Percentiles rank a stretch among this genome's conserved stretches.
Conservation (phyloP, 768 basidiomycete genomes). For the Tephrocybe sp. region DNA sequence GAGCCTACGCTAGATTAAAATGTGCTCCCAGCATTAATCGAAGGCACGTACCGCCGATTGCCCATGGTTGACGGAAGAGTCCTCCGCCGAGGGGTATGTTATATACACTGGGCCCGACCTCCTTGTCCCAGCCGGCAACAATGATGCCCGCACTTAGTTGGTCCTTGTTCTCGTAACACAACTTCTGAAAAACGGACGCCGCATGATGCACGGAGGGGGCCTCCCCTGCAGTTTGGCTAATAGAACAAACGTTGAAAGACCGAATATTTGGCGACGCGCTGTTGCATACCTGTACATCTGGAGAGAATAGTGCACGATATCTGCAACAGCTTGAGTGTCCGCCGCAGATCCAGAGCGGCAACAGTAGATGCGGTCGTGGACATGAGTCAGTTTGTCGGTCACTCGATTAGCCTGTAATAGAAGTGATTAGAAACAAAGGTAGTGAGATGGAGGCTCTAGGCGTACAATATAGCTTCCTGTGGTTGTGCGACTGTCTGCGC, state of each 20-base stretch:
- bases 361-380: constrained; percentile 98
- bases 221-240: constrained; percentile 56
- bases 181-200: constrained; percentile 78
- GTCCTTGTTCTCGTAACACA: constrained; percentile 97
- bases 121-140: constrained; percentile 96
- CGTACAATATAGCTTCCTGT: constrained; percentile 94
- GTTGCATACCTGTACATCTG: constrained; percentile 69
- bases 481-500: constrained; percentile 96
- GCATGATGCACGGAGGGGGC: constrained; percentile 81
- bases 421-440: not conserved
- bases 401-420: constrained; percentile 94
- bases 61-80: constrained; percentile 97
- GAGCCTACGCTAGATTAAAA: constrained; percentile 54
- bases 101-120: constrained; percentile 89
- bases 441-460: constrained; percentile 3
- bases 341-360: constrained; percentile 98
- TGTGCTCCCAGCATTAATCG: not conserved
- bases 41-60: constrained; percentile 81
- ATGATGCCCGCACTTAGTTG: constrained; percentile 89
- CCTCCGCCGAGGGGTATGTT: constrained; percentile 98
- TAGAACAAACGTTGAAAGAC: not conserved
- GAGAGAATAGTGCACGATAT: constrained; percentile 80
- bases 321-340: constrained; percentile 96
- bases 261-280: not conserved
- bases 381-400: constrained; percentile 95